These are phyloP conservation scores for Vairimorpha necatrix DNA, from an alignment of 371 early-diverging fungal species.

Conservation along the genomic window DNA sequence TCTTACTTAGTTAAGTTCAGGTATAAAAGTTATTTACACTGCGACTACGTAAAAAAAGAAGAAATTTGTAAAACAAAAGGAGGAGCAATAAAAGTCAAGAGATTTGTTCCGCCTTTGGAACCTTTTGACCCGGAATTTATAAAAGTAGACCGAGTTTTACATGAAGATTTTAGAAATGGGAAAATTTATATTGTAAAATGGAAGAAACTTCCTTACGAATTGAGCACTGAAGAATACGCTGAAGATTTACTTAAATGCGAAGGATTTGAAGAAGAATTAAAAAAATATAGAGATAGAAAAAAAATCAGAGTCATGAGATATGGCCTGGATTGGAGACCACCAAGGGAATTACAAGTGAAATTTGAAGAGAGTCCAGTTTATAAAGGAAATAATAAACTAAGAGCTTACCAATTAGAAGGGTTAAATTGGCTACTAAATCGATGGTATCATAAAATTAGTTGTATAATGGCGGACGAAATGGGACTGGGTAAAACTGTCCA, in stretches of 20 bases:
- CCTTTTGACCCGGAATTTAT: conserved; percentile 59
- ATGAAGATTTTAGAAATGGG: conserved; percentile 55
- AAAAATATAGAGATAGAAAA: conserved; percentile 52
- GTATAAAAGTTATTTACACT: conserved; percentile 68
- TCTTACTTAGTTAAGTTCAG: conserved; percentile 61
- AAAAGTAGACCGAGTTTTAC: conserved; percentile 60
- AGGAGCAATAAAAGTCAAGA: conserved; percentile 72
- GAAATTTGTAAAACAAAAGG: conserved; percentile 69
- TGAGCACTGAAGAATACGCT: conserved; percentile 76
- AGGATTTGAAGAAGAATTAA: conserved; percentile 65
- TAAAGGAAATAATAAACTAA: conserved; percentile 66
- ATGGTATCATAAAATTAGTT: conserved; percentile 87
- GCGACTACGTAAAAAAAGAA: conserved; percentile 72
- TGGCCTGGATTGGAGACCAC: conserved; percentile 62
- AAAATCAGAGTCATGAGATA: conserved; percentile 37
- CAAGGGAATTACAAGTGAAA: conserved; percentile 52
- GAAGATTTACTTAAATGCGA: conserved; percentile 67
- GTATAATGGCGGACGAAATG: conserved; percentile 98
- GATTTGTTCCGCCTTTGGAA: conserved; percentile 45
- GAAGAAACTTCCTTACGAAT: conserved; percentile 77
- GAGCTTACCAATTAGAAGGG: conserved; percentile 90
- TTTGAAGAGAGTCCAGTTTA: conserved; percentile 50
- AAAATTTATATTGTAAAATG: conserved; percentile 75
- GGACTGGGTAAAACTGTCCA: conserved; percentile 97
- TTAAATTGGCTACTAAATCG: conserved; percentile 96